Base-by-base conservation (phyloP, 2,329 filamentous ascomycete species). In the Microdochium nivale region DNA sequence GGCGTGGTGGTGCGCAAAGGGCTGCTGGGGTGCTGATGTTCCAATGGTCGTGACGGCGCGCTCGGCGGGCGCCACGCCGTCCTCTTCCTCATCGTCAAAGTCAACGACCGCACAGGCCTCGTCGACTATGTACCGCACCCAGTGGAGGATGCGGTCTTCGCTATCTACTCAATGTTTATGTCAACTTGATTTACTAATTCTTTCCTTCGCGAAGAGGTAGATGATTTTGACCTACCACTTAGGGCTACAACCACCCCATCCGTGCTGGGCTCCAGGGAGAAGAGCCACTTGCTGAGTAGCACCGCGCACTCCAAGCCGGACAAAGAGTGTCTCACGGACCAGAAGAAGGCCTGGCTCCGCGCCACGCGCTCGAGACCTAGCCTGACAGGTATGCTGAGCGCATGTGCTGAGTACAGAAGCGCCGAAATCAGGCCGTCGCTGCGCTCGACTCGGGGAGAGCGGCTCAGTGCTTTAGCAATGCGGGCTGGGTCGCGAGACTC, bases 241-340 rank as follows among this genome's bases (percentile, higher is more conserved):
- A 65, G 56, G 3, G 63, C 62, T 3, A 23, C 19, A 5, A 23
- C 13, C 9, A 51, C 52, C 8, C 53, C 44, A 5, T 48, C n/a
- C 1, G 55, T 30, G 1, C 61, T 55, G 11, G 52, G 54, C 24
- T 58, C 55, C 40, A 70, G 49, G 54, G 62, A 58, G 37, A 62
- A 53, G 46, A 75, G 63, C 73, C 74, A 76, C 54, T 80, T 80
- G 14, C 74, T 75, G 0, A 81, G 61, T 2, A 81, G 62, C 0
- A 81, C 70, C 0, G 76, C 76, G 21, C 77, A 80, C 56, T 81
- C 78, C 0, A 81, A 65, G 1, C 74, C 75, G 3, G 75, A 78
- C 0, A 81, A 65, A 0, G 76, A 76, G 50, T 81, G 77, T n/a
- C 79, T 69, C 2, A 79, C 76, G 3, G 75, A 78, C 77, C 78